Base-by-base conservation (phyloP, 208 protist species). In the Cochliopodium minus region DNA sequence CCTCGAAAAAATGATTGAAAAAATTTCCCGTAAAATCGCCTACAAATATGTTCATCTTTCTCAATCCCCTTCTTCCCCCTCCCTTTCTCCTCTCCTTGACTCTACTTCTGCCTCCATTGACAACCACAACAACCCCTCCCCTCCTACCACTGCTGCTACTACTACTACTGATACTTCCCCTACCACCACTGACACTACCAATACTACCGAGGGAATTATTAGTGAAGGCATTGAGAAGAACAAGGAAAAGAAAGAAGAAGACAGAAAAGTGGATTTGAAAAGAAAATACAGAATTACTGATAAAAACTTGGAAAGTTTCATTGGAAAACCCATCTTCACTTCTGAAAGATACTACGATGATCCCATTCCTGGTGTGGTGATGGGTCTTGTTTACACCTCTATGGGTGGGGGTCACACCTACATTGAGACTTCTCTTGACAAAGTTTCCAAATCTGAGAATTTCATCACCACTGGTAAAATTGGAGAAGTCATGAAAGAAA, bases 401-500 rank as follows among this genome's bases (percentile, higher is more conserved):
- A 74, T 82, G 69, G 80, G 82, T 39, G 67, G 66, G 10, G 11
- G 34, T 9, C 42, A 57, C 6, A 45, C 66, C 0, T 75, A 66
- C 47, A 30, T 77, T 34, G 69, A 59, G 33, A 33, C 46, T 3
- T 23, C 48, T 23, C 4, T 22, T 53, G 48, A 42, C 33, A 38
- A n/a, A 7, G 20, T 20, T 7, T 25, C 35, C 1, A 23, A 13
- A 53, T 22, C n/a, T 2, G 6, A 23, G 0, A 7, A 34, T 9
- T 29, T 73, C 17, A 49, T 55, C 7, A 65, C 35, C 0, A 83
- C 81, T 0, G 79, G 79, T 25, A 48, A 70, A 35, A 52, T 87
- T 11, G 79, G 79, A 26, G 73, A 85, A 13, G 79, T 87, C 0
- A 88, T 87, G 77, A 81, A 75, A 43, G 84, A 90, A 60, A 76